A percentile compares a stretch with the other conserved stretches of the same genome.
Evolutionary conservation across 176 grass and related monocot genomes (phyloP).

Genomic region (Musa itinerans): DNA sequence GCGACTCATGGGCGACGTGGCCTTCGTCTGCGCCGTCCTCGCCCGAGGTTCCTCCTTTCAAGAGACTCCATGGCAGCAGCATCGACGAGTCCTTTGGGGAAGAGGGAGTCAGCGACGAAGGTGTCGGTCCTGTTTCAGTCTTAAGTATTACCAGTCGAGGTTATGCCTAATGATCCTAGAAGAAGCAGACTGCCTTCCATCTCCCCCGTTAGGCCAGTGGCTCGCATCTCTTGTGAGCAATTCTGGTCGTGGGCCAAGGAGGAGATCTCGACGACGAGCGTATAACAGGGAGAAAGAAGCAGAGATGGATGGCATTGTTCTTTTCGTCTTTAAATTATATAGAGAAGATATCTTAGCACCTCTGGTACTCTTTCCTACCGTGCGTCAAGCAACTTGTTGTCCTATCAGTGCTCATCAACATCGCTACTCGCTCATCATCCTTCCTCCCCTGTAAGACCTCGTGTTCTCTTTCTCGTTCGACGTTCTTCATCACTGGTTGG

Average conservation of each 20-base stretch:
- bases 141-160: neutral
- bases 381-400: too few relatives aligned
- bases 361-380: neutral
- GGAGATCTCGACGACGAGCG: neutral
- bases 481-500: too few relatives aligned
- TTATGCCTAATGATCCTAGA: neutral
- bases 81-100: neutral
- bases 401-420: neutral
- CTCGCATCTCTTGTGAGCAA: too few relatives aligned
- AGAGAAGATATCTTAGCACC: neutral
- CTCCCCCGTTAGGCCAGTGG: too few relatives aligned
- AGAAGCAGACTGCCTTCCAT: too few relatives aligned
- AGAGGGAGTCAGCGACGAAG: too few relatives aligned
- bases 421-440: neutral
- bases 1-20: conserved; percentile 23
- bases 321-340: conserved; percentile 4
- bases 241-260: neutral
- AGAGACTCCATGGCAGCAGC: neutral
- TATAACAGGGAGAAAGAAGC: neutral
- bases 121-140: neutral
- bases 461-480: neutral
- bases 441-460: neutral
- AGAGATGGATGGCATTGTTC: neutral
- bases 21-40: conserved; percentile 27
- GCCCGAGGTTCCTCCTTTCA: conserved; percentile 20